Evolutionary conservation across 805 yeast genomes (phyloP), one percentile per base, ranked within the genome.

Genomic region (Priceomyces fermenticarens): DNA sequence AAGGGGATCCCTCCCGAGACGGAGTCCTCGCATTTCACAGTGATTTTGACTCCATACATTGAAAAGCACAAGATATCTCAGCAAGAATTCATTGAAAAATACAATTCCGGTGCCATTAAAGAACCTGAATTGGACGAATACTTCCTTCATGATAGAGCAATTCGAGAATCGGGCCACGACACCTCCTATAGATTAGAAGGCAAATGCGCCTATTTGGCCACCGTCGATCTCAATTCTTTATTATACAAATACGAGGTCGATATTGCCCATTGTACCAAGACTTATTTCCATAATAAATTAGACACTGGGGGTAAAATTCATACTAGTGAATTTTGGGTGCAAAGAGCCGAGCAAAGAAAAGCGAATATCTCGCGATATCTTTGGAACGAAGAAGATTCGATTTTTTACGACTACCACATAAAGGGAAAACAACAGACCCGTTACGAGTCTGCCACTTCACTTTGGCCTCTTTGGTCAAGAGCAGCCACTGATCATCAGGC

Each of bases 1-100:
- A 47, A 76, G 20, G 97, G 98, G n/a, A 80, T 91, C 32, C 98
- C 99, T 4, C 97, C 97, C 4, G 99, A 91, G 60, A 90, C 97
- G 0, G 99, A 91, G 60, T 72, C 89, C 0, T 80, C 88, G 2
- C 99, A 93, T 67, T 91, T 91, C 56, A 77, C 79, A 49, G 73
- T 84, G 2, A 75, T 89, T 10, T 67, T 91, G 50, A 55, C 63
- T 38, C 89, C 91, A 2, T 88, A 77, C 55, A 81, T 85, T 30
- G 63, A 75, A 36, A 88, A 87, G 58, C 67, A 86, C 56, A 62
- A 72, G 2, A 47, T 63, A 10, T 55, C 81, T 7, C 83, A 78
- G 33, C 83, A 81, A 35, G 88, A 88, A 57, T 78, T 83, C 47
- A 63, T 73, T 34, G 70, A 73, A 54, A 51, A 55, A 48, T 93